Base-by-base conservation (phyloP, 768 basidiomycete genomes). In the Lepiota venenata region DNA sequence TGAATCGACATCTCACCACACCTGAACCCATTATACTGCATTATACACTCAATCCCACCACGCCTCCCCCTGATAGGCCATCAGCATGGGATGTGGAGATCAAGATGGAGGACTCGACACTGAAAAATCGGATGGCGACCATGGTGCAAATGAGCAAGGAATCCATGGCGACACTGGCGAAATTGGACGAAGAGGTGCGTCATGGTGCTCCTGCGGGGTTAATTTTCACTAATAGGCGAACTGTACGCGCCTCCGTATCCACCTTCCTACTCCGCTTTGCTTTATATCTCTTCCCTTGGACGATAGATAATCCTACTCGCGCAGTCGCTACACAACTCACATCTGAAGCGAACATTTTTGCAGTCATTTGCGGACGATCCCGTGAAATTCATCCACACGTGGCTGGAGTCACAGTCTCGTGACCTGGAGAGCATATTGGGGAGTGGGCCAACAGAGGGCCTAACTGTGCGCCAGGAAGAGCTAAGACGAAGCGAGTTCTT, bases 371-470 rank as follows among this genome's bases (percentile, higher is more conserved):
- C 91, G 11, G 73, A 80, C 0, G 83, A 93, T 46, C 91, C 95
- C 7, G 75, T 84, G 5, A 76, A 78, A 58, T 90, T 98, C 66
- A 88, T 94, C 52, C 88, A 94, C 63, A 88, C 83, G 2, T 97
- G 93, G 93, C 68, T 98, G 15, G 88, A 89, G 61, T 93, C 91
- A 2, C 95, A 98, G 67, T 91, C 93, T 44, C 80, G 92, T 12
- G 95, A 98, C 69, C 69, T 98, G 41, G 92, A 95, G 71, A 88
- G 82, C 54, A 78, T 95, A 54, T 76, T 97, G n/a, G 93, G 92
- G 27, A 91, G 88, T 65, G 93, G 92, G 1, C 83, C 88, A 2
- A 85, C 83, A 37, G 88, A 91, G 59, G 88, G 88, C 22, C 77
- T 82, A 64, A 84, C 84, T 2, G 80, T 95, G 9, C 73, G 90